These are phyloP conservation scores for Arabidopsis lyrata DNA, from an alignment of 441 rosid genomes.

Conservation along the genomic window DNA sequence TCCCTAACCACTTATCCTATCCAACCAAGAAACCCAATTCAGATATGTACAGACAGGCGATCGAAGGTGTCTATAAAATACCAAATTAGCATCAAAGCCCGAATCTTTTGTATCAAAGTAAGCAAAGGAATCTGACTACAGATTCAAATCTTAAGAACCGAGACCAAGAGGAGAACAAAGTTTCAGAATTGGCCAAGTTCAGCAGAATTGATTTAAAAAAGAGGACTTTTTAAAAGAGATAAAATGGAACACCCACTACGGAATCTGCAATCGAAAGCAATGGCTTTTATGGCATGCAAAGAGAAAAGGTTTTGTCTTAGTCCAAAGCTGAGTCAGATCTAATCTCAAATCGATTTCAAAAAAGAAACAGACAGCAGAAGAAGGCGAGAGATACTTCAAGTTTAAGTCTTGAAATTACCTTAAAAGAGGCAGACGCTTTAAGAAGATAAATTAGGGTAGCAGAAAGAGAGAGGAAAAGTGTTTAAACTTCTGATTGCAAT, in stretches of 20 bases:
- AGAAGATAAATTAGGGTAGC: conserved; percentile 16
- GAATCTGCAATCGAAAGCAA: conserved; percentile 11
- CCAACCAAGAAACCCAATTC: conserved; percentile 26
- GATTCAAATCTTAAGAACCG: conserved; percentile 12
- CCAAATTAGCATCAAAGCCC: conserved; percentile 39
- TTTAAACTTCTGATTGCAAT: conserved; percentile 6
- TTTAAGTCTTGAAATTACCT: conserved; percentile 51
- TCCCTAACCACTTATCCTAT: conserved; percentile 31
- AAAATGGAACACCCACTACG: conserved; percentile 19
- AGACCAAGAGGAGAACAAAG: conserved; percentile 40
- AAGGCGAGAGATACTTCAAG: conserved; percentile 46
- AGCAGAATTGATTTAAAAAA: conserved; percentile 26
- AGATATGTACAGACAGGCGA: conserved; percentile 16
- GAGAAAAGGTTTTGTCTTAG: conserved; percentile 26
- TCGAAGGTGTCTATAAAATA: conserved; percentile 19
- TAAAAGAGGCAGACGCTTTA: conserved; percentile 41
- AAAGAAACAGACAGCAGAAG: conserved; percentile 19
- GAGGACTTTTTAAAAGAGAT: conserved; percentile 23
- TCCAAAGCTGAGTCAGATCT: conserved; percentile 55
- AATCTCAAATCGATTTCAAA: conserved; percentile 34
- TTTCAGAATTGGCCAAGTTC: conserved; percentile 27
- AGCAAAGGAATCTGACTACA: conserved; percentile 2
- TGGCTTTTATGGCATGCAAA: conserved; percentile 40
- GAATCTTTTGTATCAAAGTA: conserved; percentile 14
- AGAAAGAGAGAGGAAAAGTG: conserved; percentile 32